A percentile compares a stretch with the other conserved stretches of the same genome.
Evolutionary conservation across 23 red algal genomes (phyloP).

Genomic region (Pyropia haitanensis): DNA sequence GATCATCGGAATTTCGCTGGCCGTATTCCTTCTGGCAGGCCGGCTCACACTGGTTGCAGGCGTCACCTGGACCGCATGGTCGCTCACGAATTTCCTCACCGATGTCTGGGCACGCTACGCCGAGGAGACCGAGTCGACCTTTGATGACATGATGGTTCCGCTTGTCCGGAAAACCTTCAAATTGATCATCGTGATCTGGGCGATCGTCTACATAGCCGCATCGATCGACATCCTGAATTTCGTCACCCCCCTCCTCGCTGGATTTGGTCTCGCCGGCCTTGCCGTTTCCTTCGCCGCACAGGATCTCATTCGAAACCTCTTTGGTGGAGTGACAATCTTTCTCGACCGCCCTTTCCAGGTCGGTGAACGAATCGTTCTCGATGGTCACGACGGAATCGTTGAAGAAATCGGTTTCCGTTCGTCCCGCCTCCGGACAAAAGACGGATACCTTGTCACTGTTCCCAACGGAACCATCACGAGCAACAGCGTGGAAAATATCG

Average conservation of each 20-base stretch:
- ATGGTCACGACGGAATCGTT: not conserved
- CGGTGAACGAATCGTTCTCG: not conserved
- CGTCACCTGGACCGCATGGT: too few relatives aligned
- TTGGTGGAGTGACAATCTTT: constrained; percentile 3
- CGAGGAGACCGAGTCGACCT: not conserved
- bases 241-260: not conserved
- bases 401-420: constrained; percentile 4
- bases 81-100: too few relatives aligned
- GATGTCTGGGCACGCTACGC: not conserved
- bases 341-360: constrained; percentile 1
- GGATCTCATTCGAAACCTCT: not conserved
- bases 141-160: not conserved
- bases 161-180: constrained; percentile 1
- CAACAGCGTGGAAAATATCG: too few relatives aligned
- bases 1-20: too few relatives aligned
- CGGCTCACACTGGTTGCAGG: too few relatives aligned
- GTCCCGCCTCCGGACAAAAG: not conserved
- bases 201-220: not conserved
- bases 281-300: not conserved
- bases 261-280: not conserved
- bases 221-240: not conserved
- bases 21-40: too few relatives aligned
- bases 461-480: not conserved
- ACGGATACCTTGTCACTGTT: not conserved
- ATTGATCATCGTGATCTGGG: not conserved